These are phyloP conservation scores for Acanthamoeba healyi DNA, from an alignment of 208 protist species.

Conservation along the genomic window DNA sequence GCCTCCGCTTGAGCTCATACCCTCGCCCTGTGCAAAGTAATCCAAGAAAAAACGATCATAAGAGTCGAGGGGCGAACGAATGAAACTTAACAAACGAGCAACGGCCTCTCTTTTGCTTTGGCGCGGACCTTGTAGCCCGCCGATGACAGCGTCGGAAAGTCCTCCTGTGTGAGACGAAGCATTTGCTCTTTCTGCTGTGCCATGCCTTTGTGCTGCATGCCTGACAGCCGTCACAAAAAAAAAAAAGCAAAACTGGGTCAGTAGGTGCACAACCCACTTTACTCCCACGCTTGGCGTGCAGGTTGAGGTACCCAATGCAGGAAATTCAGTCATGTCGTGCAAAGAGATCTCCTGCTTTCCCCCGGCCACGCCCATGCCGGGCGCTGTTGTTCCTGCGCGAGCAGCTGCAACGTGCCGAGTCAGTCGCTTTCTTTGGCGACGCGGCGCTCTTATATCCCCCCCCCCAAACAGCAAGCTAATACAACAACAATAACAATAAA, in stretches of 20 bases:
- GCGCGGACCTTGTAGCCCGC: constrained; percentile 24
- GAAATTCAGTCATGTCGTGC: constrained; percentile 69
- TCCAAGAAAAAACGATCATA: too few relatives aligned
- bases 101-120: too few relatives aligned
- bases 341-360: constrained; percentile 36
- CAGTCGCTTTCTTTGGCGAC: too few relatives aligned
- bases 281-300: background rate
- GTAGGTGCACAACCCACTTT: background rate
- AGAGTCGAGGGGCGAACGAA: too few relatives aligned
- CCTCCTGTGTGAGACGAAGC: constrained; percentile 37
- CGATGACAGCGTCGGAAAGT: background rate
- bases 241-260: background rate
- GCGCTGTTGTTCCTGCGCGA: background rate
- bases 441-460: too few relatives aligned
- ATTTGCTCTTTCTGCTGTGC: constrained; percentile 48
- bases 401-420: background rate
- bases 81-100: too few relatives aligned
- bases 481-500: background rate
- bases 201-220: constrained; percentile 52
- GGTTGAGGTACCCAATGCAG: constrained; percentile 28
- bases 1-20: background rate
- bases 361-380: background rate
- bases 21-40: background rate
- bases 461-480: too few relatives aligned
- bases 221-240: background rate